Evolutionary conservation across 208 protist genomes (phyloP), one percentile per base, ranked within the genome.

Genomic region (Baffinella frigidus): DNA sequence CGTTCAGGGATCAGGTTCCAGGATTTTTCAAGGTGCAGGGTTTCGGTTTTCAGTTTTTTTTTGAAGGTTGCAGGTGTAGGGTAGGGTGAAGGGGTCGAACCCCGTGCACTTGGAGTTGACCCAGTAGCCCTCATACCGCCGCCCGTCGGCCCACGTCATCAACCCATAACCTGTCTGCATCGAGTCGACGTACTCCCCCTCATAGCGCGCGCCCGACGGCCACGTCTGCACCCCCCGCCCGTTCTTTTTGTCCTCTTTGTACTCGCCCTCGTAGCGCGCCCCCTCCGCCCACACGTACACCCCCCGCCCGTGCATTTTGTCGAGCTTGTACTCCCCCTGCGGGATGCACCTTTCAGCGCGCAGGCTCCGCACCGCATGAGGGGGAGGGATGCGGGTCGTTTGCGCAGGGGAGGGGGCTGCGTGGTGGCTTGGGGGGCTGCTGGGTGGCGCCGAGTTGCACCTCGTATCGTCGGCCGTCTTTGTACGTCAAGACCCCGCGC

Each of bases 191-290:
- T 90, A 90, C 41, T 90, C 83, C 20, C 83, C 83, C 41, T 90
- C 83, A 43, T 90, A 90, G 24, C 83, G 20, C 72, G 83, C 83
- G 3, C 83, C 83, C 24, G 51, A 72, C 41, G 83, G 83, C 83
- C 83, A 90, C 24, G 83, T 90, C 61, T 90, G 83, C 14, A 90
- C 83, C 1, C 83, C 83, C 51, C 83, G 45, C n/a, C 83, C 83
- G 41, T 90, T 90, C 83, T 90, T 90, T 39, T 90, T 90, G 83
- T 90, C 83, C 64, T 90, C 83, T 35, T 74, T 90, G 83, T 90
- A 90, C 41, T 90, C 83, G 38, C 83, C 83, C n/a, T 90, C 83
- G n/a, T 90, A 90, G 10, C 83, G 83, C 64, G 83, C 83, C 3
- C 83, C 83, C 64, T 90, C 83, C 27, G 83, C 83, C 83, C 83